These are phyloP conservation scores for Paraconiothyrium sp. DNA, from an alignment of 2,329 filamentous ascomycete species.

Conservation along the genomic window DNA sequence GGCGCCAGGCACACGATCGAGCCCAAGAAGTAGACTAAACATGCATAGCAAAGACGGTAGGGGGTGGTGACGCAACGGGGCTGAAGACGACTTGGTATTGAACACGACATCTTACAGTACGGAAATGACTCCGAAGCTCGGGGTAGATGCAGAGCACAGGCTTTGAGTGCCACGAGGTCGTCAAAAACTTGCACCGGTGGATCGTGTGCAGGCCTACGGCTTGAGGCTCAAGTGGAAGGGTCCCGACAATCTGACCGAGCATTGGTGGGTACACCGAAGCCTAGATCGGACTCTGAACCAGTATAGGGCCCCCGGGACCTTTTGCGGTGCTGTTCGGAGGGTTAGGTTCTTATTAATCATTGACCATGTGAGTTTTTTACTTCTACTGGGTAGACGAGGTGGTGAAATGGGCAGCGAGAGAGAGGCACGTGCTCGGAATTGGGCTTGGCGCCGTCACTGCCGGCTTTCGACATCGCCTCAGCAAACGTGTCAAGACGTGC, in stretches of 20 bases:
- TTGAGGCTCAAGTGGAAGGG: conserved; percentile 13
- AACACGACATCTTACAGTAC: background rate
- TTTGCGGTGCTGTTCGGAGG: background rate
- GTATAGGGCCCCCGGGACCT: no score
- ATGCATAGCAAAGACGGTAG: background rate
- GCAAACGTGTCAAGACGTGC: conserved; percentile 26
- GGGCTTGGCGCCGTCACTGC: conserved; percentile 25
- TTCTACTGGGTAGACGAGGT: conserved; percentile 22
- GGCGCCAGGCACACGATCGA: conserved; percentile 9
- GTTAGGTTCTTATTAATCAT: background rate
- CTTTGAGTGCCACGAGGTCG: conserved; percentile 3
- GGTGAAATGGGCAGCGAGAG: conserved; percentile 38
- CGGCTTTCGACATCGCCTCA: conserved; percentile 14
- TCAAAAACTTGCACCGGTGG: background rate
- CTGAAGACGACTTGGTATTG: background rate
- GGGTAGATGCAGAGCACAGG: conserved; percentile 4
- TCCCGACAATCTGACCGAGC: conserved; percentile 14
- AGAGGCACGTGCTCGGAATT: background rate
- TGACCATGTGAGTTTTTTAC: background rate
- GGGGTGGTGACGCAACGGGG: background rate
- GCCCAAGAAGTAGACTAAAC: background rate
- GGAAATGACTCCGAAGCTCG: conserved; percentile 1
- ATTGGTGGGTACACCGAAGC: background rate
- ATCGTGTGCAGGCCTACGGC: background rate
- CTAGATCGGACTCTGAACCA: background rate